Evolutionary conservation across 192 early-diverging fungal species (phyloP).

Genomic region (Backusella liffmaniae): DNA sequence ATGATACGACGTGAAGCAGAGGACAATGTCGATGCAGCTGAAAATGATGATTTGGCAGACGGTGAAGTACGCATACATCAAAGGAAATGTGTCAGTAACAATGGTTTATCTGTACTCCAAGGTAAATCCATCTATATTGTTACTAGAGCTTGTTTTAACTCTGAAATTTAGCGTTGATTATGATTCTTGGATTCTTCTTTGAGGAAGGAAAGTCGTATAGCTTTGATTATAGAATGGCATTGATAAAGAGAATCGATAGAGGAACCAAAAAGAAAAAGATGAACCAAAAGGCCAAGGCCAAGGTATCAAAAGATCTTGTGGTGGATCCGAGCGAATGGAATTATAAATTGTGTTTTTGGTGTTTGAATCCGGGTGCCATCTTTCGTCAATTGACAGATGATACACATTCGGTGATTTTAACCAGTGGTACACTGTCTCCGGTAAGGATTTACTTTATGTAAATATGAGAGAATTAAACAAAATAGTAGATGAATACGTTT

Average conservation of each 20-base stretch:
- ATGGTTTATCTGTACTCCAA: conserved; percentile 1
- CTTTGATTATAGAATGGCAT: conserved; percentile 32
- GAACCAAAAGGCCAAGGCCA: background rate
- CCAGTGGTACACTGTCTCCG: conserved; percentile 69
- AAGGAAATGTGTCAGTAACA: conserved; percentile 15
- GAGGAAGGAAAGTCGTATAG: conserved; percentile 7
- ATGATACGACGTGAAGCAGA: conserved; percentile 12
- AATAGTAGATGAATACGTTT: conserved; percentile 46
- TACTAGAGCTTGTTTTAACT: background rate
- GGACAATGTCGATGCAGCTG: background rate
- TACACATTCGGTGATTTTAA: conserved; percentile 56
- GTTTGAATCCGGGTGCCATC: conserved; percentile 44
- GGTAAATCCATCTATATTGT: background rate
- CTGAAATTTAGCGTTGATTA: conserved; percentile 19
- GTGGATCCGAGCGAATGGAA: conserved; percentile 15
- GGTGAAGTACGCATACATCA: background rate
- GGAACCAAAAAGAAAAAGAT: background rate
- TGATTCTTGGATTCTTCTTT: conserved; percentile 31
- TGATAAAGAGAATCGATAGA: conserved; percentile 25
- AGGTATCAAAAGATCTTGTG: background rate
- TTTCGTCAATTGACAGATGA: conserved; percentile 41
- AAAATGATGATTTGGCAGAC: background rate
- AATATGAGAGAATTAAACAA: too few species aligned
- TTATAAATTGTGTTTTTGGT: conserved; percentile 27
- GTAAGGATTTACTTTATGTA: conserved; percentile 32